Evolutionary conservation across 768 basidiomycete species (phyloP).

Genomic region (Mycena galopus): DNA sequence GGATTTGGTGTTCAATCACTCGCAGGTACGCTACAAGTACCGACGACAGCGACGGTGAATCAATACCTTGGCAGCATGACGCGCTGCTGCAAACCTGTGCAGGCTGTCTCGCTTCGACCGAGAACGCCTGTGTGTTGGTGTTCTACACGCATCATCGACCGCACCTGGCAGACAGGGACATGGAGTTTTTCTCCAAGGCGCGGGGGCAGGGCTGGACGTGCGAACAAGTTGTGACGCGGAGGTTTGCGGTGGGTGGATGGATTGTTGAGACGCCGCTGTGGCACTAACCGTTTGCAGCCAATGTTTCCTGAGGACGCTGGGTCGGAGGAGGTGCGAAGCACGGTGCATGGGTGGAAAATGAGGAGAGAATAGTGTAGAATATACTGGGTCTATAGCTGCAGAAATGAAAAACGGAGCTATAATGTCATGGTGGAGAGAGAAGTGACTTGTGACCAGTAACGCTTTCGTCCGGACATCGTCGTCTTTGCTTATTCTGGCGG

Average conservation of each 20-base stretch:
- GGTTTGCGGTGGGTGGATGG: constrained; percentile 66
- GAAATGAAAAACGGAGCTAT: not conserved
- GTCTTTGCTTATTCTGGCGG: constrained; percentile 17
- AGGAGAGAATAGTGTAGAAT: constrained; percentile 41
- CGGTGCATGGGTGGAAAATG: constrained; percentile 88
- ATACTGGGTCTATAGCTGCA: not conserved
- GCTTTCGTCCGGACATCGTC: not conserved
- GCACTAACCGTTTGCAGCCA: constrained; percentile 58
- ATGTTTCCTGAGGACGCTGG: constrained; percentile 95
- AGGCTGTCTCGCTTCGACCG: constrained; percentile 46
- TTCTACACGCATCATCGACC: constrained; percentile 94
- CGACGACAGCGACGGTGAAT: not conserved
- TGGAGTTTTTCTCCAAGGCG: constrained; percentile 84
- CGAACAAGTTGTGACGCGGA: constrained; percentile 74
- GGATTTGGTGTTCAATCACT: constrained; percentile 95
- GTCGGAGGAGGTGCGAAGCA: constrained; percentile 79
- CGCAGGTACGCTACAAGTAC: constrained; percentile 58
- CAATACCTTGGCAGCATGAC: constrained; percentile 68
- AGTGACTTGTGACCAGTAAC: constrained; percentile 8
- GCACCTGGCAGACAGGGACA: constrained; percentile 83
- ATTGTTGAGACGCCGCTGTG: not conserved
- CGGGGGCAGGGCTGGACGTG: constrained; percentile 76
- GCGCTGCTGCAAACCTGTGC: constrained; percentile 85
- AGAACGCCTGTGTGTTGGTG: constrained; percentile 66
- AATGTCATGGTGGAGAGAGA: not conserved